Evolutionary conservation across 1,139 yeast genomes (phyloP).

Genomic region (Kodamaea suecica): DNA sequence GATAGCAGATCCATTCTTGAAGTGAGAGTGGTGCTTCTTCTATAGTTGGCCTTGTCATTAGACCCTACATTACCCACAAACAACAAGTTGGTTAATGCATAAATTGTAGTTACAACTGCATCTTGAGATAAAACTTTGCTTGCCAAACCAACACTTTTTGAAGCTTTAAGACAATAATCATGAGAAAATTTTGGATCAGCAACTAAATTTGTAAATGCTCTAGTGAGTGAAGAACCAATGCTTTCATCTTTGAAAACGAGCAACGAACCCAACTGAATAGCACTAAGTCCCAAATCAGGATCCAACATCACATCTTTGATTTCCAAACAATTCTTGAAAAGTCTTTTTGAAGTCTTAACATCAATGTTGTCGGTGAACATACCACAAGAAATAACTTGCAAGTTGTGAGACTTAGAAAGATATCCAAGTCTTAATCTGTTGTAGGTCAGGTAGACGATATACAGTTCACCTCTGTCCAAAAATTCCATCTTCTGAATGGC

Average conservation of each 20-base stretch:
- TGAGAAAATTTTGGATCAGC: conserved; percentile 40
- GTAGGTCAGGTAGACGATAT: conserved; percentile 42
- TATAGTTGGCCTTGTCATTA: conserved; percentile 20
- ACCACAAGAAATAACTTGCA: conserved; percentile 46
- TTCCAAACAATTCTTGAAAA: conserved; percentile 39
- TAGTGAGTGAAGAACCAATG: conserved; percentile 46
- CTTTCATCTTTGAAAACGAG: conserved; percentile 46
- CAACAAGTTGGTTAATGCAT: conserved; percentile 74
- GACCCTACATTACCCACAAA: conserved; percentile 47
- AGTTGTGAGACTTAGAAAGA: conserved; percentile 36
- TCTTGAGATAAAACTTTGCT: conserved; percentile 62
- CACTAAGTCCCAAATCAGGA: conserved; percentile 45
- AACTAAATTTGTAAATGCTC: conserved; percentile 49
- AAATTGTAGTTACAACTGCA: conserved; percentile 80
- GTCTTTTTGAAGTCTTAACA: conserved; percentile 28
- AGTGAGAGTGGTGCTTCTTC: conserved; percentile 18
- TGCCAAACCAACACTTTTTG: conserved; percentile 44
- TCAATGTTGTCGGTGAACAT: conserved; percentile 40
- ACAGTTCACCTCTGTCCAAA: conserved; percentile 45
- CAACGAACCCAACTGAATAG: conserved; percentile 54
- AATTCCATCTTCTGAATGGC: conserved; percentile 41
- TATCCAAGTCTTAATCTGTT: conserved; percentile 41
- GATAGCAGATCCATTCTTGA: conserved; percentile 16
- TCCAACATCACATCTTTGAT: conserved; percentile 45
- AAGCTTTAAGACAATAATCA: conserved; percentile 30